Conservation (phyloP, 805 yeast genomes). For the Metschnikowia henanensis region DNA sequence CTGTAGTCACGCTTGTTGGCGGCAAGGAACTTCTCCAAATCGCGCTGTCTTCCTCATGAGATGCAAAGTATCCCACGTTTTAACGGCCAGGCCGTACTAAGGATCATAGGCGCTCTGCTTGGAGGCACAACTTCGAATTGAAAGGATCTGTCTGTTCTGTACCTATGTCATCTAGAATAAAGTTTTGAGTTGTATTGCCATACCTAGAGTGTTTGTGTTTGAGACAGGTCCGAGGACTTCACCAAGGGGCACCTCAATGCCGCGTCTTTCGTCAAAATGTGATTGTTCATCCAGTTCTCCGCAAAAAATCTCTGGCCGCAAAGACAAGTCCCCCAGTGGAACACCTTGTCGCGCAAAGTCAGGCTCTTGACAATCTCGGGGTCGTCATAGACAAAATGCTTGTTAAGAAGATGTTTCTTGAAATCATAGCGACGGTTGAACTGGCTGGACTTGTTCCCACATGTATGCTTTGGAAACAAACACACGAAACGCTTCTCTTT, state of each 20-base stretch:
- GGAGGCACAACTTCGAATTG: too few species aligned
- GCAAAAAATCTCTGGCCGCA: slow-evolving; percentile 37
- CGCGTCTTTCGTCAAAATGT: slow-evolving; percentile 29
- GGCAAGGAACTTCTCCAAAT: slow-evolving; percentile 22
- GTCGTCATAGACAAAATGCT: slow-evolving; percentile 58
- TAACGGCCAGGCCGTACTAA: too few species aligned
- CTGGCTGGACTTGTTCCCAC: slow-evolving; percentile 59
- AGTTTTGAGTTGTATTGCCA: not conserved
- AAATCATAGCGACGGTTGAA: slow-evolving; percentile 69
- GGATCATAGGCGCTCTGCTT: too few species aligned
- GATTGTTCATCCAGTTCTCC: slow-evolving; percentile 38
- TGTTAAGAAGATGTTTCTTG: slow-evolving; percentile 62
- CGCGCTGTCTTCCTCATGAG: slow-evolving; percentile 9
- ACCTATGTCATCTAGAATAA: not conserved
- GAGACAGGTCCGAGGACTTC: not conserved
- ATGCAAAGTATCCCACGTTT: too few species aligned
- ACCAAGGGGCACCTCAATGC: slow-evolving; percentile 21
- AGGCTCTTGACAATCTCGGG: slow-evolving; percentile 43
- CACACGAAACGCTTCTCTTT: slow-evolving; percentile 56
- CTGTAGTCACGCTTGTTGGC: slow-evolving; percentile 24
- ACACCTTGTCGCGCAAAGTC: slow-evolving; percentile 53
- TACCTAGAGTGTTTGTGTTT: not conserved
- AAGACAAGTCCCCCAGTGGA: slow-evolving; percentile 50
- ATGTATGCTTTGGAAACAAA: slow-evolving; percentile 52
- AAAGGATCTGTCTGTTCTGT: not conserved